Evolutionary conservation across 352 stramenopile genomes (phyloP), one percentile per base, ranked within the genome.

Genomic region (Pythium coloratum): DNA sequence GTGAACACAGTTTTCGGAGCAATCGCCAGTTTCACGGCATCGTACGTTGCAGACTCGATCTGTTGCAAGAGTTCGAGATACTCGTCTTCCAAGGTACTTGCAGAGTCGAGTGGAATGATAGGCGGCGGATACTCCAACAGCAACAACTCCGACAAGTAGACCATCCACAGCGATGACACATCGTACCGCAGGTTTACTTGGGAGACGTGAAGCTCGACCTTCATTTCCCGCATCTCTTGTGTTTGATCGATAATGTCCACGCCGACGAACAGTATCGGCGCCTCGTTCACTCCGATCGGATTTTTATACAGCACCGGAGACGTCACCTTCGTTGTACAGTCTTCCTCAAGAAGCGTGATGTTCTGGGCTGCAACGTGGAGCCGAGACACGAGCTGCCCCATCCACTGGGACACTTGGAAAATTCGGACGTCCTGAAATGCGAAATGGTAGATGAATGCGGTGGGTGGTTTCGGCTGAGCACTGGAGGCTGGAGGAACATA

Each of bases 141-240:
- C 44, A 95, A 32, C 55, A 95, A 77, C 42, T 92, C 81, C 5
- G 91, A 71, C 65, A 93, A 76, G 65, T 92, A 80, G 28, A 90
- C 76, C 34, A 94, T 67, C 86, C 88, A 96, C 66, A 88, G 92
- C 12, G 88, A 94, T 3, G 76, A 73, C 44, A 92, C 85, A 32
- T 95, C 84, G 64, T 94, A 94, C 24, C 88, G 83, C 62, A 91
- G 73, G 64, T 84, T 95, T 26, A 92, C 67, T 59, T 96, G 86
- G 38, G 88, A 96, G 33, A 94, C 73, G 38, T 96, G 85, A n/a
- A 96, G 66, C 36, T 94, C 86, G 1, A 94, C 81, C 65, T 91
- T 94, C 77, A 94, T 95, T 51, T 96, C 88, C 0, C 88, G 77
- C 88, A 96, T 96, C 49, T 92, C 86, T 69, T 94, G 88, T 9